These are phyloP conservation scores for Diaporthe ilicicola DNA, from an alignment of 2,329 filamentous ascomycete genomes.

Conservation along the genomic window DNA sequence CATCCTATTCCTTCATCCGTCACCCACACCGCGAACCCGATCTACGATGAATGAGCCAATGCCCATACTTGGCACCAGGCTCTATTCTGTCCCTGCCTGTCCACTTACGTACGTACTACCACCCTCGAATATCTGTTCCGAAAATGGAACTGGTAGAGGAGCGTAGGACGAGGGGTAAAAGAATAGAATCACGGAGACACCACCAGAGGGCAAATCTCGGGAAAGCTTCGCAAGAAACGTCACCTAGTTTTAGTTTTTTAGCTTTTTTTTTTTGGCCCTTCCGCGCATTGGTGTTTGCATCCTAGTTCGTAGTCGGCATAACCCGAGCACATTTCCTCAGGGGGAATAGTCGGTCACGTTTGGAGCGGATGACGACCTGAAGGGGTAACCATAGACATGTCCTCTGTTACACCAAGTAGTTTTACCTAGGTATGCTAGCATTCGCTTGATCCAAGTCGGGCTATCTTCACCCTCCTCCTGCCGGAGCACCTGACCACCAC, in stretches of 20 bases:
- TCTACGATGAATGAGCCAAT: neutral
- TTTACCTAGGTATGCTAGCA: neutral
- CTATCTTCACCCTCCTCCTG: neutral
- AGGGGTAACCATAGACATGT: neutral
- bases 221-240: constrained; percentile 7
- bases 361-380: neutral
- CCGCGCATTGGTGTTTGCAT: neutral
- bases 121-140: neutral
- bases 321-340: constrained; percentile 2
- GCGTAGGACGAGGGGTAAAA: neutral
- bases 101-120: neutral
- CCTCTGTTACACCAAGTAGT: constrained; percentile 8
- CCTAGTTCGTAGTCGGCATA: constrained; percentile 18
- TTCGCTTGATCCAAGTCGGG: neutral
- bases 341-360: neutral
- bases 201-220: constrained; percentile 13
- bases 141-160: neutral
- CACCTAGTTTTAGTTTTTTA: neutral
- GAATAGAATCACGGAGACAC: neutral
- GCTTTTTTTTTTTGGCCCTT: neutral
- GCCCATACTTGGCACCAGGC: neutral
- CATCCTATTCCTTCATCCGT: neutral
- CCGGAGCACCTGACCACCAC: neutral
- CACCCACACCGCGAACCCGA: neutral
- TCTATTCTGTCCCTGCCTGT: neutral